Evolutionary conservation across 768 basidiomycete genomes (phyloP), one percentile per base, ranked within the genome.

Genomic region (Tremella mesenterica): DNA sequence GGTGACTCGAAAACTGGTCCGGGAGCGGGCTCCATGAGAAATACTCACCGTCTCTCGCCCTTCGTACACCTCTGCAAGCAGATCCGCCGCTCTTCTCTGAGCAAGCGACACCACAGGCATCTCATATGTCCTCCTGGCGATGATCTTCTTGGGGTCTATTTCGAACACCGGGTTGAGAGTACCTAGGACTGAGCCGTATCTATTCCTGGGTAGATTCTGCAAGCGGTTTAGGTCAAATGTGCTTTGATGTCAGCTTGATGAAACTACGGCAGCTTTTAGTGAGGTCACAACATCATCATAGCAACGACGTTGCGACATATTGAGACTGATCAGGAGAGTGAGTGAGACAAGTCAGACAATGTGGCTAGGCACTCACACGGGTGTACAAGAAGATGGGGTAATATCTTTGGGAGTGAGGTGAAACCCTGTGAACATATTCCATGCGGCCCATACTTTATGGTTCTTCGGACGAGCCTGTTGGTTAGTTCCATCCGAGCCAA

Each of bases 211-310:
- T 3, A 52, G 23, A 16, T 13, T 26, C 16, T 44, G 50, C 20
- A 52, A 14, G 26, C 27, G 39, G 39, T 52, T 52, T n/a, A 23
- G 20, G 41, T 44, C 41, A 28, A 52, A 52, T 3, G 39, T 44
- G 25, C 39, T 50, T 6, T n/a, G n/a, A 5, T 5, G 30, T 48
- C 30, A 33, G 30, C 8, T 16, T 48, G n/a, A n/a, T n/a, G n/a
- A n/a, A n/a, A n/a, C n/a, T n/a, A n/a, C n/a, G n/a, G n/a, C n/a
- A n/a, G n/a, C n/a, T n/a, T n/a, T n/a, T n/a, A n/a, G n/a, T n/a
- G n/a, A n/a, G n/a, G n/a, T n/a, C n/a, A n/a, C n/a, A n/a, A n/a
- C n/a, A n/a, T n/a, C n/a, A n/a, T n/a, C n/a, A n/a, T n/a, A n/a
- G n/a, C n/a, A n/a, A n/a, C n/a, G n/a, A n/a, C n/a, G n/a, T n/a